phyloP scores from a whole-genome alignment of 2,329 filamentous ascomycete species.

The Talaromyces marneffei region DNA sequence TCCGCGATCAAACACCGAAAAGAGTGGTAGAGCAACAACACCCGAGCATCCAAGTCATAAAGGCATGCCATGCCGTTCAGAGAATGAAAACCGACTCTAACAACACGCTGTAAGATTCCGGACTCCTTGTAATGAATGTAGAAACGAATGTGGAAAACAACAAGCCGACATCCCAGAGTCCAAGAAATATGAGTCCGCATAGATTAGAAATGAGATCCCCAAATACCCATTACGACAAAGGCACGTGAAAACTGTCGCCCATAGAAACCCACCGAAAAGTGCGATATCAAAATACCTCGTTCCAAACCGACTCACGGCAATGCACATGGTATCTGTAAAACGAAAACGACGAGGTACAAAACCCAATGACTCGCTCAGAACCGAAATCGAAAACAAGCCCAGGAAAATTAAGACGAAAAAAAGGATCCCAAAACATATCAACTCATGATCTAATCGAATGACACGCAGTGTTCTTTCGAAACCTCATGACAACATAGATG shows the following conservation, averaged over 20 bases:
- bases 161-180: constrained; percentile 1
- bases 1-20: constrained; percentile 1
- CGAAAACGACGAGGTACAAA: constrained; percentile 4
- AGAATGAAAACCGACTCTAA: neutral
- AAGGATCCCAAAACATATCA: neutral
- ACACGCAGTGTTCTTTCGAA: constrained; percentile 5
- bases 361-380: constrained; percentile 7
- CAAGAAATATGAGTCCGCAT: constrained; percentile 6
- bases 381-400: neutral
- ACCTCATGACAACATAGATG: constrained; percentile 9
- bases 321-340: constrained; percentile 10
- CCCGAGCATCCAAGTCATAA: constrained; percentile 8
- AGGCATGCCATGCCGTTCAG: neutral
- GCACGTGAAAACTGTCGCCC: neutral
- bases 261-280: constrained; percentile 3
- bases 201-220: constrained; percentile 5
- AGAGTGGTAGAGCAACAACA: neutral
- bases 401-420: neutral
- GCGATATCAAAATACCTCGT: neutral
- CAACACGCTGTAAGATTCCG: neutral
- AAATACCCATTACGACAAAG: neutral
- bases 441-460: neutral
- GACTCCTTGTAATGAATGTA: constrained; percentile 4
- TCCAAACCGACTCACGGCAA: constrained; percentile 9
- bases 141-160: constrained; percentile 5